Conservation (phyloP, 2,329 filamentous ascomycete species). For the Beauveria bassiana region DNA sequence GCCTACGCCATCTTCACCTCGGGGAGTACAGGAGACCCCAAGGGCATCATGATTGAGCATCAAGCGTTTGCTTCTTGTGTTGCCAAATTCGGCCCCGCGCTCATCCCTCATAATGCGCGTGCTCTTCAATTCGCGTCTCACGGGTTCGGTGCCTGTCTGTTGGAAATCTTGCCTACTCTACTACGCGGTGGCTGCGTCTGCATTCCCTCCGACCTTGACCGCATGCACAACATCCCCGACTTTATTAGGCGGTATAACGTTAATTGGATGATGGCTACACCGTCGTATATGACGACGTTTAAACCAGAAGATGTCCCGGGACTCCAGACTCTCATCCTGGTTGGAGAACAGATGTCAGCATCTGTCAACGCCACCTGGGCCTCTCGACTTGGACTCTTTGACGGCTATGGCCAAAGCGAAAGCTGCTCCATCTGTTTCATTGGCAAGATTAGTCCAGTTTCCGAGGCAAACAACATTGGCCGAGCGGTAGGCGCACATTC, state of each 20-base stretch:
- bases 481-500: neutral
- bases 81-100: conserved; percentile 12
- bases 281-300: neutral
- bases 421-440: neutral
- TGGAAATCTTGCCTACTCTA: conserved; percentile 17
- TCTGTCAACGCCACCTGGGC: neutral
- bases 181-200: conserved; percentile 12
- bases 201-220: neutral
- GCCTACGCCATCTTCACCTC: conserved; percentile 17
- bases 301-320: neutral
- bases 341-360: neutral
- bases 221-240: neutral
- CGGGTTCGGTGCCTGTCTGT: conserved; percentile 13
- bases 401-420: neutral
- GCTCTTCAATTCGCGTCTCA: conserved; percentile 8
- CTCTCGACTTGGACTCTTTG: neutral
- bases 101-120: conserved; percentile 14
- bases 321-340: neutral
- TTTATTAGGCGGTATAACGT: neutral
- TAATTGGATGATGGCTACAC: neutral
- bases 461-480: neutral
- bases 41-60: conserved; percentile 18
- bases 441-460: neutral
- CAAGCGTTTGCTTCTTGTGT: conserved; percentile 12
- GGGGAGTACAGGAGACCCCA: conserved; percentile 13